Base-by-base conservation (phyloP, 2,329 filamentous ascomycete genomes). In the Penicillium sp. region DNA sequence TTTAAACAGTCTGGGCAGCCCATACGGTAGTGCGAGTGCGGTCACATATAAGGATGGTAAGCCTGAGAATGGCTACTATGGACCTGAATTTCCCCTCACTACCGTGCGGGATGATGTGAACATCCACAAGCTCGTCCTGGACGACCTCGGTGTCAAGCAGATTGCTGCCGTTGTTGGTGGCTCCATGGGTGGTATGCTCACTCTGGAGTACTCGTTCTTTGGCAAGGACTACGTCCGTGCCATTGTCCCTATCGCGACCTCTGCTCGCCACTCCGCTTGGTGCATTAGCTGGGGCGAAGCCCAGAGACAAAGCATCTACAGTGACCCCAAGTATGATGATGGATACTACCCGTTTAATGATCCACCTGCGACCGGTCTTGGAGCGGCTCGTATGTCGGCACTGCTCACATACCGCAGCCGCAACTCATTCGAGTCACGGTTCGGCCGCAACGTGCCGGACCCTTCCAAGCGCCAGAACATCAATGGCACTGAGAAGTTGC, bases 251-350 rank as follows among this genome's bases (percentile, higher is more conserved):
- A 86, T 86, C 56, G 83, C 84, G 15, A 86, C 84, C 4, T 84
- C 83, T 15, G 82, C 82, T 22, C 80, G 83, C 22, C 84, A 86
- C 63, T 84, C 83, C 45, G 84, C 84, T 2, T 87, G 84, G 84
- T 84, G 83, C 49, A 87, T 86, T 59, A 84, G 84, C 62, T 86
- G 84, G 84, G 83, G 83, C 3, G 84, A 87, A 72, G 82, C 83
- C 8, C 84, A 86, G 69, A 75, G 84, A 61, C 83, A 86, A 68
- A 83, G 83, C 84, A 98, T 99, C 76, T 99, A 98, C 80, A 93
- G 92, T 42, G 95, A 99, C 75, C 95, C 95, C 35, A 98, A 97
- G 81, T 99, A 99, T 77, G 93, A 97, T 65, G 93, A 98, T 73
- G 95, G 95, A 49, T 98, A 97, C 80, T 99, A 98, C 75, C 73